Evolutionary conservation across 2,329 filamentous ascomycete species (phyloP).

Genomic region (Aureobasidium leucospermi): DNA sequence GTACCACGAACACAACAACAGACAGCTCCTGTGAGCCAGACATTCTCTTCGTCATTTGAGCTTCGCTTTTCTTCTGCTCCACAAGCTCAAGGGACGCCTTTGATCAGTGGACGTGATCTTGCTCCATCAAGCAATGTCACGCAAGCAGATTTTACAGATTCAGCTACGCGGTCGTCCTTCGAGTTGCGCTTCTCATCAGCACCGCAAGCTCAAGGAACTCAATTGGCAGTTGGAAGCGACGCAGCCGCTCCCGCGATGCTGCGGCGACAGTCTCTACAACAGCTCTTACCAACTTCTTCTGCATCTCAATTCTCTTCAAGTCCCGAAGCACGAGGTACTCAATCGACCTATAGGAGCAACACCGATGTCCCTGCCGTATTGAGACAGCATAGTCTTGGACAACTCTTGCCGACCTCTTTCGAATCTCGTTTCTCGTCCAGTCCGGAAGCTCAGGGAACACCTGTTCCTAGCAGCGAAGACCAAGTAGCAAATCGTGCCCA

Average conservation of each 20-base stretch:
- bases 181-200: not conserved
- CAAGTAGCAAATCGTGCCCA: not conserved
- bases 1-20: not conserved
- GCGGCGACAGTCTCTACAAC: not conserved
- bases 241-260: not conserved
- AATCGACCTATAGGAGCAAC: not conserved
- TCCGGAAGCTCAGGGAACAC: not conserved
- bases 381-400: not conserved
- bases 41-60: not conserved
- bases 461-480: not conserved
- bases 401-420: not conserved
- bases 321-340: slow-evolving; percentile 3
- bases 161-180: not conserved
- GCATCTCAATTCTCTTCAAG: not conserved
- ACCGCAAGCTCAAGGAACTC: too few relatives aligned
- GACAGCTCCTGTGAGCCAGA: not conserved
- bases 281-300: not conserved
- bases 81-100: not conserved
- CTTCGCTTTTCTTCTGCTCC: not conserved
- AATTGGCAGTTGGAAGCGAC: too few relatives aligned
- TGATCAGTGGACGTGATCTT: too few relatives aligned
- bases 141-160: not conserved
- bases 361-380: not conserved
- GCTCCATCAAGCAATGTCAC: not conserved
- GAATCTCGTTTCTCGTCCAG: slow-evolving; percentile 4